Evolutionary conservation across 1,139 yeast species (phyloP), one percentile per base, ranked within the genome.

Genomic region (Debaryomycetaceae sp.): DNA sequence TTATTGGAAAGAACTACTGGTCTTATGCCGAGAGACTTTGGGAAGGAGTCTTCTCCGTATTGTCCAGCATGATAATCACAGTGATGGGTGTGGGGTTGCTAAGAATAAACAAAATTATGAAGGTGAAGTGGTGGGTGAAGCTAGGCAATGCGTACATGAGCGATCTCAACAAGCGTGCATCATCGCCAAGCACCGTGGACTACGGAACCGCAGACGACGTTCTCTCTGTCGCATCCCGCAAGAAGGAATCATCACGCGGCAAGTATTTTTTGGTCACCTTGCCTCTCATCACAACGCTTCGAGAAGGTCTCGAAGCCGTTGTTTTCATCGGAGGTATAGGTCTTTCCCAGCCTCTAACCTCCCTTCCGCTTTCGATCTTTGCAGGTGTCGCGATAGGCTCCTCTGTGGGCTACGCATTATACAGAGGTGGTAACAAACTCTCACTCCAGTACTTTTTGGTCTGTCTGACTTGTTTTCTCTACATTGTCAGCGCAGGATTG

Each of bases 31-130:
- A 89, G 59, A 78, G 94, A 53, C 61, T 88, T 35, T 89, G 97
- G 97, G 97, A 89, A 66, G 96, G 96, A 35, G 65, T 83, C 7
- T 89, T 89, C 60, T 87, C 94, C 51, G 70, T 89, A 45, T 65
- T 88, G 45, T 89, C 96, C 5, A 79, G 94, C 19, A 53, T 83
- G 7, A 83, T 89, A 67, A 89, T 89, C 56, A 83, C 96, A 5
- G 67, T 85, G 39, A 88, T 89, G 96, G 97, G 97, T 35, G 65
- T 88, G 37, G 88, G 95, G 9, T 78, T 89, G 72, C 71, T 89
- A 49, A 72, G 96, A 50, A 78, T 89, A 58, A 88, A 87, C 64
- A 83, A 85, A 56, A 71, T 71, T 43, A 71, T 72, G 78, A 70
- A 72, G 51, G 63, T 69, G 32, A 71, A 72, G 52, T 72, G 78